phyloP scores from a whole-genome alignment of 768 basidiomycete species.

The Epithele typhae region DNA sequence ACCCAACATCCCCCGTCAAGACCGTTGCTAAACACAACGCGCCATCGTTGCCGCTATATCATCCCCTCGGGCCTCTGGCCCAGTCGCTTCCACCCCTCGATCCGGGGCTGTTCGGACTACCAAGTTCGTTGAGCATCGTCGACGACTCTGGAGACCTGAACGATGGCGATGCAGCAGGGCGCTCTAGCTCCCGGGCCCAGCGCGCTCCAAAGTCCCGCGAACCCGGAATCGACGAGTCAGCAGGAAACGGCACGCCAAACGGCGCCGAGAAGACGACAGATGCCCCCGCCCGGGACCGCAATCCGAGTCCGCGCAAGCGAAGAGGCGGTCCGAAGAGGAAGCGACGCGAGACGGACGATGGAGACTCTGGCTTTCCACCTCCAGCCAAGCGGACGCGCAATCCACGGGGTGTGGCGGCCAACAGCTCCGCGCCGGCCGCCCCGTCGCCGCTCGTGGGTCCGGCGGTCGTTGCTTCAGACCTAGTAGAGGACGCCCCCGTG shows the following conservation, averaged over 20 bases:
- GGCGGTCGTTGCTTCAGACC: conserved; percentile 39
- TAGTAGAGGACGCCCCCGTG: conserved; percentile 22
- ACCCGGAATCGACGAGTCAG: conserved; percentile 24
- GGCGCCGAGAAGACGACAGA: conserved; percentile 29
- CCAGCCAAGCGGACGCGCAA: conserved; percentile 58
- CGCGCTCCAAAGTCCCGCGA: conserved; percentile 45
- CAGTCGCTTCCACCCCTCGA: conserved; percentile 64
- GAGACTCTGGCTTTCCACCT: conserved; percentile 58
- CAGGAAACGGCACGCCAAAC: conserved; percentile 25
- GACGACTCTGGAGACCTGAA: conserved; percentile 22
- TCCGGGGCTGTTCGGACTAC: conserved; percentile 52
- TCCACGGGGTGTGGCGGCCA: conserved; percentile 38
- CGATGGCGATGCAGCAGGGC: conserved; percentile 38
- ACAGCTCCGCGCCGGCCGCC: conserved; percentile 17
- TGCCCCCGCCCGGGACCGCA: conserved; percentile 11
- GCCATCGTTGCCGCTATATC: conserved; percentile 53
- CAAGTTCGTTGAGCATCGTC: conserved; percentile 33
- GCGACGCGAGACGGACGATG: conserved; percentile 56
- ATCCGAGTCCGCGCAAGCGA: conserved; percentile 46
- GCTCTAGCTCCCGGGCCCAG: conserved; percentile 42
- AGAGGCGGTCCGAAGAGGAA: conserved; percentile 45
- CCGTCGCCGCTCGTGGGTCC: conserved; percentile 22
- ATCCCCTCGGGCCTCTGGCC: conserved; percentile 59
- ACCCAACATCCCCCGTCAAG: not conserved
- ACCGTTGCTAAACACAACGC: conserved; percentile 6